Percentiles rank a stretch among this genome's conserved stretches.
These are phyloP conservation scores for Ajuga chamaepitys DNA, from an alignment of 257 asterid species.

Conservation along the genomic window DNA sequence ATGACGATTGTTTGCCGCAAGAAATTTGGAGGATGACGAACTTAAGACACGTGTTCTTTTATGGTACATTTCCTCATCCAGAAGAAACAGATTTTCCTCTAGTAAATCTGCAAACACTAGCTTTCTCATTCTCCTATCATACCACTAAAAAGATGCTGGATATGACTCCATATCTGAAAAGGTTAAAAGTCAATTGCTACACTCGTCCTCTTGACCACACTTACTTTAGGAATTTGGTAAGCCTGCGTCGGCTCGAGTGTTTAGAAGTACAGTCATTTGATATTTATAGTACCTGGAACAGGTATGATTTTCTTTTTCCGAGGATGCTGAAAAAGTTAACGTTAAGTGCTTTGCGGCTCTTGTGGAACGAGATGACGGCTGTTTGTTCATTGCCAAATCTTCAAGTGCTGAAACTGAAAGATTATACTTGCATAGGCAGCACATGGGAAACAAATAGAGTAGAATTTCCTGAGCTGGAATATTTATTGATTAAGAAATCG, in stretches of 20 bases:
- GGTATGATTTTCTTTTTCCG: not conserved
- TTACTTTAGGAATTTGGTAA: not conserved
- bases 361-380: not conserved
- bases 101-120: slow-evolving; percentile 9
- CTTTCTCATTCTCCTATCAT: not conserved
- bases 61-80: not conserved
- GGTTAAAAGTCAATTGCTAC: not conserved
- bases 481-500: not conserved
- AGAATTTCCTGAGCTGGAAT: not conserved
- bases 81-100: not conserved
- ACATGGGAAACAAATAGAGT: not conserved
- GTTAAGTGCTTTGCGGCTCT: not conserved
- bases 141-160: not conserved
- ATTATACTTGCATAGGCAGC: not conserved
- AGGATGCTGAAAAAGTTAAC: not conserved
- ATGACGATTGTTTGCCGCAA: not conserved
- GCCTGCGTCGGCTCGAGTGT: not conserved
- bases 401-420: slow-evolving; percentile 2
- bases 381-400: not conserved
- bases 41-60: not conserved
- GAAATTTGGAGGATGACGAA: slow-evolving; percentile 6
- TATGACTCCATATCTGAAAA: not conserved
- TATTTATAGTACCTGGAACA: not conserved
- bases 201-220: no score
- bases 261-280: not conserved